These are phyloP conservation scores for Dipsacomyces acuminosporus DNA, from an alignment of 371 early-diverging fungal genomes.

Conservation along the genomic window DNA sequence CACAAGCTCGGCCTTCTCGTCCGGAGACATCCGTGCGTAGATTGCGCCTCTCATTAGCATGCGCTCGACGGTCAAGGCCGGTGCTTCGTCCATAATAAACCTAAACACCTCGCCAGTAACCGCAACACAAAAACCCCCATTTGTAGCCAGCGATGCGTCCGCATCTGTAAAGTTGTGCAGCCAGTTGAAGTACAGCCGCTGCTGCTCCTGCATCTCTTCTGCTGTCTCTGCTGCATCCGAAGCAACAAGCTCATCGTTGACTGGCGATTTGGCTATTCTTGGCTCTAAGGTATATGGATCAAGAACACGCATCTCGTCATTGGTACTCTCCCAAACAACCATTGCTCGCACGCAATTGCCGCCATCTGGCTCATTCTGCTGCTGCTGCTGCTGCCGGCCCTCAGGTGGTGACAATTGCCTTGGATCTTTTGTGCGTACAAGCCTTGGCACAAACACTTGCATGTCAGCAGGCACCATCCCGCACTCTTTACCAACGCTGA, in stretches of 20 bases:
- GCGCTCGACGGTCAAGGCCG: constrained; percentile 61
- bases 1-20: constrained; percentile 95
- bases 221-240: constrained; percentile 33
- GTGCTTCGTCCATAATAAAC: constrained; percentile 83
- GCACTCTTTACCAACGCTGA: constrained; percentile 86
- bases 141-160: constrained; percentile 17
- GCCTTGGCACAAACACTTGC: constrained; percentile 41
- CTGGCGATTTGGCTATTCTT: constrained; percentile 21
- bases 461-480: constrained; percentile 42
- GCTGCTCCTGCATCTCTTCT: constrained; percentile 39
- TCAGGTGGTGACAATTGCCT: not conserved
- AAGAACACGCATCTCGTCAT: constrained; percentile 54
- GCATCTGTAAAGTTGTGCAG: constrained; percentile 35
- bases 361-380: not conserved
- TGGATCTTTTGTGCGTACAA: constrained; percentile 33
- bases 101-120: constrained; percentile 95
- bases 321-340: constrained; percentile 69
- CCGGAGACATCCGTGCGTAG: constrained; percentile 99
- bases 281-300: constrained; percentile 61
- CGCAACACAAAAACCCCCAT: constrained; percentile 57
- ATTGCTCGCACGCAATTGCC: constrained; percentile 42
- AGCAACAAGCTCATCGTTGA: constrained; percentile 28
- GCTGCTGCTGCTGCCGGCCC: not conserved
- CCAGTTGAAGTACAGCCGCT: constrained; percentile 35
- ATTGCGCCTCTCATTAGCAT: constrained; percentile 89